Percentiles rank a stretch among this genome's conserved stretches.
phyloP scores from a whole-genome alignment of 1,284 basidiomycete species.

The Marasmius tenuissimus region DNA sequence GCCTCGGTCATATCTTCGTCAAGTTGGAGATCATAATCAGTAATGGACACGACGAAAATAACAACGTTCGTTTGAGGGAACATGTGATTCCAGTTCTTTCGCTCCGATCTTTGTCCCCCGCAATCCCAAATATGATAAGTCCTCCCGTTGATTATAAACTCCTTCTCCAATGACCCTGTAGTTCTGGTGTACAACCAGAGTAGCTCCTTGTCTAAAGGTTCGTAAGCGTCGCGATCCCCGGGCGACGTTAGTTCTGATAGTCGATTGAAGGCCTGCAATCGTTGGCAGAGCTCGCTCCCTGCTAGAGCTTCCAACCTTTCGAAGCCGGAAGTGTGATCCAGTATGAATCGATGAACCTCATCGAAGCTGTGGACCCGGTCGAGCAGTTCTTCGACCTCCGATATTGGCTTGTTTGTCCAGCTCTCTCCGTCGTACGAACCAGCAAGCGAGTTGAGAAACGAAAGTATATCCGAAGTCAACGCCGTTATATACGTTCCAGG shows the following conservation, averaged over 20 bases:
- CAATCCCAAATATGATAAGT: background rate
- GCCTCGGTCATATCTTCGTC: background rate
- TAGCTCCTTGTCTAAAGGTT: background rate
- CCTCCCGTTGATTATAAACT: background rate
- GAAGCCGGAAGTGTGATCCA: too few relatives aligned
- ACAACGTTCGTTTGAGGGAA: background rate
- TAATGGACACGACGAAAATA: background rate
- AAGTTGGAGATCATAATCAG: background rate
- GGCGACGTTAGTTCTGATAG: background rate
- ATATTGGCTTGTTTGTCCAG: too few relatives aligned
- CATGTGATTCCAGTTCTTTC: background rate
- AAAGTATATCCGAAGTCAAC: too few relatives aligned
- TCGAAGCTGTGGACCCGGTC: too few relatives aligned
- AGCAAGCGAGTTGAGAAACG: too few relatives aligned
- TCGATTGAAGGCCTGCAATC: background rate
- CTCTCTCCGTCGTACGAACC: too few relatives aligned
- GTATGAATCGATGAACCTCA: too few relatives aligned
- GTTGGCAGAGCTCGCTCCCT: background rate
- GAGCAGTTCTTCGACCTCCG: too few relatives aligned
- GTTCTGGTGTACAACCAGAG: background rate
- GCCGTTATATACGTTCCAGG: too few relatives aligned
- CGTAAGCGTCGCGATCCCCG: background rate
- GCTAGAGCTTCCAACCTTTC: background rate
- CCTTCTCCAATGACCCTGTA: background rate
- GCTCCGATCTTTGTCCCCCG: background rate